A percentile compares a stretch with the other conserved stretches of the same genome.
Evolutionary conservation across 257 asterid species (phyloP).

Genomic region (Solanum sitiens): DNA sequence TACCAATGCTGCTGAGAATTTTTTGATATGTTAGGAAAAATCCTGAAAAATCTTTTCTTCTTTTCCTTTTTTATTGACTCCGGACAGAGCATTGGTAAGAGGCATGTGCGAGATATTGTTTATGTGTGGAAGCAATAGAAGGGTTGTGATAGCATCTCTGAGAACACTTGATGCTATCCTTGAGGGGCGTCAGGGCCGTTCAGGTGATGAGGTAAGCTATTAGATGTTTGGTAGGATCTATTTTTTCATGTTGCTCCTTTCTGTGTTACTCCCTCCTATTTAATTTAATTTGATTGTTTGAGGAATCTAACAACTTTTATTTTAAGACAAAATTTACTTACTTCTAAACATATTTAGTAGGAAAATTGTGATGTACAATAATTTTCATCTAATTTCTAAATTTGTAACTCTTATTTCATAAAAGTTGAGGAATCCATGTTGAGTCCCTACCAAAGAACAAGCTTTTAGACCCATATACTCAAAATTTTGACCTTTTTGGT

Average conservation of each 20-base stretch:
- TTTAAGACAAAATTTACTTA: not conserved
- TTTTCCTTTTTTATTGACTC: not conserved
- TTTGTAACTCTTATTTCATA: not conserved
- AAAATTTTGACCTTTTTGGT: not conserved
- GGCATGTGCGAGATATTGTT: slow-evolving; percentile 92
- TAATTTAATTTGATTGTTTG: not conserved
- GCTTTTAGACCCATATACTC: not conserved
- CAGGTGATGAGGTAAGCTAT: slow-evolving; percentile 59
- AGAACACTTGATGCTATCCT: slow-evolving; percentile 28
- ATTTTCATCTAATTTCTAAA: not conserved
- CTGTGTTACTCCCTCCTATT: not conserved
- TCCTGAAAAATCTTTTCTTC: slow-evolving; percentile 6
- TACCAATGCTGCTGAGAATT: not conserved
- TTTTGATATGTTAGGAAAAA: not conserved
- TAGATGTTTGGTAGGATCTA: not conserved
- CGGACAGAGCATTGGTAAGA: slow-evolving; percentile 75
- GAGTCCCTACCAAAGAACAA: not conserved
- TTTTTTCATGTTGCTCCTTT: not conserved
- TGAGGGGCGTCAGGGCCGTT: slow-evolving; percentile 21
- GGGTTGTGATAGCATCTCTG: slow-evolving; percentile 64
- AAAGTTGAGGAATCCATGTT: not conserved
- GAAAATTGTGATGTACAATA: not conserved
- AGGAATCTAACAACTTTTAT: not conserved
- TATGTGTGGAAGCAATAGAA: slow-evolving; percentile 68
- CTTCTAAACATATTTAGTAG: not conserved